Evolutionary conservation across 768 basidiomycete species (phyloP).

Genomic region (Termitomyces sp.): DNA sequence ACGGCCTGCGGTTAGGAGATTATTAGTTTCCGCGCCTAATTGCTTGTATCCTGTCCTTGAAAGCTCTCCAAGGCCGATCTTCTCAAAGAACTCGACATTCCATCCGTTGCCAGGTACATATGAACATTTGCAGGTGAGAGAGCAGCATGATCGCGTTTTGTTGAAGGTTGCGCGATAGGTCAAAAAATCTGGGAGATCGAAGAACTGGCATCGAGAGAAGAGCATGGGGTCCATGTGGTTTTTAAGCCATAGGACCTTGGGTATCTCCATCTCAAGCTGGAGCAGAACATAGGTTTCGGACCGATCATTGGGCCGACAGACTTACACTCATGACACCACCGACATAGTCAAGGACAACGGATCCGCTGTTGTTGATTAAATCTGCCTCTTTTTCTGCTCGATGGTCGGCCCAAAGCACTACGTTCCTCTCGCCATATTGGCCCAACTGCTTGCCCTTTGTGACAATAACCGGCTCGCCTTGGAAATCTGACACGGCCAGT

Average conservation of each 20-base stretch:
- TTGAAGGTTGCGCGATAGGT: constrained; percentile 86
- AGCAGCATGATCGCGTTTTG: constrained; percentile 80
- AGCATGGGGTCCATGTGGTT: constrained; percentile 67
- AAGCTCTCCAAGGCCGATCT: constrained; percentile 75
- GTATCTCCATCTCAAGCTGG: constrained; percentile 97
- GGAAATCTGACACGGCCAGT: constrained; percentile 73
- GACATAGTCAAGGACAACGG: constrained; percentile 87
- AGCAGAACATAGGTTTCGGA: neutral
- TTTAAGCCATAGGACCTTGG: constrained; percentile 96
- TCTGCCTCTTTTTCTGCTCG: constrained; percentile 84
- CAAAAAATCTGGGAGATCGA: constrained; percentile 92
- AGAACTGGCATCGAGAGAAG: constrained; percentile 78
- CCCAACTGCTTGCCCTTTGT: constrained; percentile 65
- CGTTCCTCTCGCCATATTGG: constrained; percentile 66
- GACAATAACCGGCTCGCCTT: constrained; percentile 71
- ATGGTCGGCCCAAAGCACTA: constrained; percentile 95
- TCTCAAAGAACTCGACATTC: constrained; percentile 81
- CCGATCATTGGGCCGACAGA: neutral
- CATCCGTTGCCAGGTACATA: constrained; percentile 85
- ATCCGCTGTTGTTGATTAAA: constrained; percentile 79
- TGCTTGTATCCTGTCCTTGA: constrained; percentile 65
- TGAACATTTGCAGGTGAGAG: constrained; percentile 93
- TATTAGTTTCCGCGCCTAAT: constrained; percentile 61
- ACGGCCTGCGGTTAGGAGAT: constrained; percentile 74
- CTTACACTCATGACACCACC: constrained; percentile 83